phyloP scores from a whole-genome alignment of 2,329 filamentous ascomycete genomes.

The Penicillium occitanis region DNA sequence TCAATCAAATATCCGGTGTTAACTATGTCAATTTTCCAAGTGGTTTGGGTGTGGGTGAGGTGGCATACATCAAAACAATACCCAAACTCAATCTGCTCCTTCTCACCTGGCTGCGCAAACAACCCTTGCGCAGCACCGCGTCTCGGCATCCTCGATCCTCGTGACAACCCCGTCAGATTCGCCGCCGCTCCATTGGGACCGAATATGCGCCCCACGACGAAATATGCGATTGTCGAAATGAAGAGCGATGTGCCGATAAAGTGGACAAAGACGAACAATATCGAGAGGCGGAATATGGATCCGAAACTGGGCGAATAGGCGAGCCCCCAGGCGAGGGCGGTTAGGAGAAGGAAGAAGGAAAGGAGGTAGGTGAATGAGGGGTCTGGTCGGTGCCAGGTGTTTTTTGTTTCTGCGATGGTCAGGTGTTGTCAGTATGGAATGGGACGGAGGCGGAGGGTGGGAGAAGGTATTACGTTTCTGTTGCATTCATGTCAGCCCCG shows the following conservation, averaged over 20 bases:
- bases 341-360: constrained; percentile 62
- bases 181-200: constrained; percentile 53
- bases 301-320: constrained; percentile 51
- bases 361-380: constrained; percentile 70
- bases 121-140: constrained; percentile 54
- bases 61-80: constrained; percentile 66
- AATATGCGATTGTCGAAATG: constrained; percentile 63
- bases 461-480: constrained; percentile 18
- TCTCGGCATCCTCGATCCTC: constrained; percentile 48
- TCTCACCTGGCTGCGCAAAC: constrained; percentile 56
- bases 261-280: constrained; percentile 56
- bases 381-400: constrained; percentile 68
- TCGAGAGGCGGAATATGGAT: constrained; percentile 49
- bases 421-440: not conserved
- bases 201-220: constrained; percentile 62
- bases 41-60: not conserved
- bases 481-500: not conserved
- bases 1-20: not conserved
- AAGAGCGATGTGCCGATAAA: constrained; percentile 62
- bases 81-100: constrained; percentile 65
- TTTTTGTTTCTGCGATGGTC: constrained; percentile 59
- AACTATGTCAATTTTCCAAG: not conserved
- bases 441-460: not conserved
- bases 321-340: constrained; percentile 59
- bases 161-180: constrained; percentile 45